Conservation (phyloP, 2,329 filamentous ascomycete species). For the Elsinoe perseae region DNA sequence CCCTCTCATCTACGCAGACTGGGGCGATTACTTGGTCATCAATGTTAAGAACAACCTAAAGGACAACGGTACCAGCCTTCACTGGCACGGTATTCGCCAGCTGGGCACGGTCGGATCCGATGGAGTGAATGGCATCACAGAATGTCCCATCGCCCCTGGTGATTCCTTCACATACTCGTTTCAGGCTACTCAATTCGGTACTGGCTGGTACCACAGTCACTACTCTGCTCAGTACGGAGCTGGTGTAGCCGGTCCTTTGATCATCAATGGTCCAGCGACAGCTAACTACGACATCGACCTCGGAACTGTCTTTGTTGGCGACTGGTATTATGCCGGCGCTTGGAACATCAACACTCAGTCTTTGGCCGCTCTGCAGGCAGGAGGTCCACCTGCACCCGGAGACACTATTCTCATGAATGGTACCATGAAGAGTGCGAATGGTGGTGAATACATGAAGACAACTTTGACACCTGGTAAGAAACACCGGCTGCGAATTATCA, state of each 20-base stretch:
- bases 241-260: constrained; percentile 35
- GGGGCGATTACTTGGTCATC: constrained; percentile 44
- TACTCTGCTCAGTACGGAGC: constrained; percentile 38
- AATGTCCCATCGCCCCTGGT: constrained; percentile 45
- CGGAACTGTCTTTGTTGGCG: constrained; percentile 26
- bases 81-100: constrained; percentile 56
- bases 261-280: constrained; percentile 38
- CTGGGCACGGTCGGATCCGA: constrained; percentile 47
- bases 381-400: constrained; percentile 27
- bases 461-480: constrained; percentile 32
- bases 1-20: constrained; percentile 47
- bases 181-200: constrained; percentile 40
- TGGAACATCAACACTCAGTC: constrained; percentile 26
- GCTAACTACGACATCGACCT: constrained; percentile 35
- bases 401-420: constrained; percentile 42
- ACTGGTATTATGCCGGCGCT: constrained; percentile 28
- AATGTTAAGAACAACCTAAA: constrained; percentile 47
- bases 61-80: constrained; percentile 52
- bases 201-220: constrained; percentile 38
- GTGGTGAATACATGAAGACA: constrained; percentile 25
- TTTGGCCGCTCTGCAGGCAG: constrained; percentile 26
- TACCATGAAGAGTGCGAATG: constrained; percentile 32
- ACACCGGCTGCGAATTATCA: constrained; percentile 40
- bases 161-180: constrained; percentile 49
- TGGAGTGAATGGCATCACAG: constrained; percentile 44